Conservation (phyloP, 2,329 filamentous ascomycete species). For the Triangularia verruculosa region DNA sequence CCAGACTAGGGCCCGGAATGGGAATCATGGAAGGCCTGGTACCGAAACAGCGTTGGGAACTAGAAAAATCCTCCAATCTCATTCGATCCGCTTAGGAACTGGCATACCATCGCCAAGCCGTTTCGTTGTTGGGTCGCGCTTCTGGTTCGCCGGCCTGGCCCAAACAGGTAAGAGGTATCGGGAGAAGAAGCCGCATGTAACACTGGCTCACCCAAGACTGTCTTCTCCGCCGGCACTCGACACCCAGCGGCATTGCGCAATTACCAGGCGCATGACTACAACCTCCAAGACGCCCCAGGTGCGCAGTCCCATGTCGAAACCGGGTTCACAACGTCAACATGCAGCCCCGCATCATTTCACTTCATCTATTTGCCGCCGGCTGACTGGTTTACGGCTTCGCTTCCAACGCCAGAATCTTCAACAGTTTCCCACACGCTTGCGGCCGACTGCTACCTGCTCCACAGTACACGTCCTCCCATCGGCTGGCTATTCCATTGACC, state of each 20-base stretch:
- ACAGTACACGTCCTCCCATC: background rate
- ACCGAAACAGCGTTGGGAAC: constrained; percentile 14
- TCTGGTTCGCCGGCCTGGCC: constrained; percentile 1
- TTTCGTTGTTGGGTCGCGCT: constrained; percentile 4
- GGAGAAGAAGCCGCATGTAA: constrained; percentile 19
- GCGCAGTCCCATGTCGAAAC: constrained; percentile 7
- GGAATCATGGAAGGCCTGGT: constrained; percentile 23
- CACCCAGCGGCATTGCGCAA: constrained; percentile 2
- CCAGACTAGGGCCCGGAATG: constrained; percentile 15
- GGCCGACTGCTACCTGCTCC: background rate
- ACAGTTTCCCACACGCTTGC: constrained; percentile 6
- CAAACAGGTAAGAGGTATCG: constrained; percentile 13
- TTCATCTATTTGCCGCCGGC: constrained; percentile 14
- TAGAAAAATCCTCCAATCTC: constrained; percentile 4
- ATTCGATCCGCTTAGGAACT: constrained; percentile 5
- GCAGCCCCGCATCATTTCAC: background rate
- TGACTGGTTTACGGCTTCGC: constrained; percentile 3
- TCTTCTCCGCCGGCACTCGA: background rate
- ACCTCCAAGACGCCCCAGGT: background rate
- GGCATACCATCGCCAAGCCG: constrained; percentile 13
- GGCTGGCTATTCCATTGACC: constrained; percentile 7
- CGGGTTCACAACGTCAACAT: constrained; percentile 4
- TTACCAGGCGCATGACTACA: background rate
- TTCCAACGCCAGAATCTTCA: background rate
- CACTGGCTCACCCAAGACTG: background rate